phyloP scores from a whole-genome alignment of 257 asterid genomes.

The Striga asiatica region DNA sequence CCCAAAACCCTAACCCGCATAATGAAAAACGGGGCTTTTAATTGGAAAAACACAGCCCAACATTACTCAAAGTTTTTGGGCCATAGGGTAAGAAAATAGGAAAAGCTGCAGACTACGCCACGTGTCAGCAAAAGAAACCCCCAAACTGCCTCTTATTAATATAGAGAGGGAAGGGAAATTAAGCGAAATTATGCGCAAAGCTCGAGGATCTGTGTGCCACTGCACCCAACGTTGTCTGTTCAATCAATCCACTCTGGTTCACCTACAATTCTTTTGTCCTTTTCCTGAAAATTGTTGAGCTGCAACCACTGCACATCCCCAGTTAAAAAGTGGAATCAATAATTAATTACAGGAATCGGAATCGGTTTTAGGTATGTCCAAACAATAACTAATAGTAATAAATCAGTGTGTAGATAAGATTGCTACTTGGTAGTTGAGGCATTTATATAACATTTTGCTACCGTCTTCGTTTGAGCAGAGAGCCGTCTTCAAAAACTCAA shows the following conservation, averaged over 20 bases:
- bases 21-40: too few relatives aligned
- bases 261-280: background rate
- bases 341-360: conserved; percentile 29
- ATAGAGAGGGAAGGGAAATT: too few relatives aligned
- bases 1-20: too few relatives aligned
- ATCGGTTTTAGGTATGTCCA: conserved; percentile 12
- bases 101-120: too few relatives aligned
- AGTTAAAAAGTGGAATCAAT: conserved; percentile 11
- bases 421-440: conserved; percentile 18
- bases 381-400: conserved; percentile 2
- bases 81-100: too few relatives aligned
- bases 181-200: too few relatives aligned
- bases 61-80: too few relatives aligned
- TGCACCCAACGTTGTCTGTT: conserved; percentile 28
- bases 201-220: too few relatives aligned
- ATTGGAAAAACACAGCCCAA: too few relatives aligned
- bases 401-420: conserved; percentile 19
- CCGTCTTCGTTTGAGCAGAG: conserved; percentile 13
- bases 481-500: conserved; percentile 4
- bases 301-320: background rate
- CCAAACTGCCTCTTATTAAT: too few relatives aligned
- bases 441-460: background rate
- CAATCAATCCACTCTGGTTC: conserved; percentile 8
- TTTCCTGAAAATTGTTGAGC: conserved; percentile 7
- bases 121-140: too few relatives aligned